Evolutionary conservation across 345 rosid genomes (phyloP).

Genomic region (Heritiera fomes): DNA sequence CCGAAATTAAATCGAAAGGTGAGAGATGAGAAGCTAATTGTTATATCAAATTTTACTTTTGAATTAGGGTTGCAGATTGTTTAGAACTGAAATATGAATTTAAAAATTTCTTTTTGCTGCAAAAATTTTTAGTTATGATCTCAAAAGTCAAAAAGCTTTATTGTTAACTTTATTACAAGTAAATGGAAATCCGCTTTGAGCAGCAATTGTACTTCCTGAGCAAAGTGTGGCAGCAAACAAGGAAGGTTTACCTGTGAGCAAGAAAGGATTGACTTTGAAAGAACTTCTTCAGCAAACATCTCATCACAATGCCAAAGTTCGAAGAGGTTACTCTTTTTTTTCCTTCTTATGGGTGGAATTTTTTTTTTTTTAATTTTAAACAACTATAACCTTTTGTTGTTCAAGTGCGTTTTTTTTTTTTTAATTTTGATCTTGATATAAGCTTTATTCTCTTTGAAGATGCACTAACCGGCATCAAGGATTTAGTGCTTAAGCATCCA

Average conservation of each 20-base stretch:
- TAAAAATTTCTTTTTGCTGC: not conserved
- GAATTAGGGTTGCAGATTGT: not conserved
- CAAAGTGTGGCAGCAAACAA: constrained; percentile 83
- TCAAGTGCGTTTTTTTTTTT: not conserved
- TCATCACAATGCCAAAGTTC: constrained; percentile 80
- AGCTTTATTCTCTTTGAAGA: constrained; percentile 44
- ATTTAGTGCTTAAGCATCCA: constrained; percentile 67
- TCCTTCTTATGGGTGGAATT: not conserved
- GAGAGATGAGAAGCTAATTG: not conserved
- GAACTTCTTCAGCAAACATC: constrained; percentile 85
- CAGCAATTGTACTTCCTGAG: constrained; percentile 89
- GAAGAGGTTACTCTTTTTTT: constrained; percentile 40
- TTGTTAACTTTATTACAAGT: not conserved
- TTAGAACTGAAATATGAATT: not conserved
- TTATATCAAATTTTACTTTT: not conserved
- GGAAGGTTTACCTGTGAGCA: constrained; percentile 76
- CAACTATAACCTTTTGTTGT: not conserved
- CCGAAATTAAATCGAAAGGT: constrained; percentile 90
- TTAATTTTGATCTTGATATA: constrained; percentile 1
- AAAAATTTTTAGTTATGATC: not conserved
- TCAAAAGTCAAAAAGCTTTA: not conserved
- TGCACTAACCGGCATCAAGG: constrained; percentile 70
- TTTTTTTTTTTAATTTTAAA: not conserved
- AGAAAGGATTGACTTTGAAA: constrained; percentile 79
- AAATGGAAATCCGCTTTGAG: constrained; percentile 15